phyloP scores from a whole-genome alignment of 73 alveolate species.

The Tetrahymena elliotti region DNA sequence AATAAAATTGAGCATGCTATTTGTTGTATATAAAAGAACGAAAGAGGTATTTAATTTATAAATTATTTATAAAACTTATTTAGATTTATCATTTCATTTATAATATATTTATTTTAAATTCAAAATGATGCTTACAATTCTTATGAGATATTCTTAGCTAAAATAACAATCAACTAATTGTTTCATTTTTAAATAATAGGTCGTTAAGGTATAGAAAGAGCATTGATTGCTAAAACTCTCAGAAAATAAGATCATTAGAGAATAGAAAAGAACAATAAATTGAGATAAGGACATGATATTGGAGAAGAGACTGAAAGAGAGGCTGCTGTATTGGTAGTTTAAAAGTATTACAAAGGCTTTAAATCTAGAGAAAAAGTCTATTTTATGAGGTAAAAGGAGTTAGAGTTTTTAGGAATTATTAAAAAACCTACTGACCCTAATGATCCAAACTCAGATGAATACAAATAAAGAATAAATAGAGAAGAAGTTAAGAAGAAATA shows the following conservation, averaged over 20 bases:
- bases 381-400: constrained; percentile 67
- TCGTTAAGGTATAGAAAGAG: constrained; percentile 74
- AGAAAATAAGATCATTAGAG: constrained; percentile 38
- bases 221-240: constrained; percentile 45
- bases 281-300: constrained; percentile 55
- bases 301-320: constrained; percentile 60
- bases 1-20: constrained; percentile 55
- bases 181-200: constrained; percentile 3
- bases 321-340: constrained; percentile 52
- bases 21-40: constrained; percentile 82
- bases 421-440: constrained; percentile 46
- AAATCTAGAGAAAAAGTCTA: constrained; percentile 68
- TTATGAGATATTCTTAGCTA: background rate
- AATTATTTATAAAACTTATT: background rate
- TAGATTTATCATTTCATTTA: too few species aligned
- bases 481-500: constrained; percentile 62
- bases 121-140: background rate
- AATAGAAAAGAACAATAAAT: constrained; percentile 44
- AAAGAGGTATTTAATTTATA: constrained; percentile 47
- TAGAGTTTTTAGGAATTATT: constrained; percentile 70
- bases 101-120: too few species aligned
- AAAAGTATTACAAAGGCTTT: constrained; percentile 67
- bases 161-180: background rate
- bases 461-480: constrained; percentile 41
- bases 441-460: constrained; percentile 39